These are phyloP conservation scores for Stephanodiscus minutulus DNA, from an alignment of 108 stramenopile genomes.

Conservation along the genomic window DNA sequence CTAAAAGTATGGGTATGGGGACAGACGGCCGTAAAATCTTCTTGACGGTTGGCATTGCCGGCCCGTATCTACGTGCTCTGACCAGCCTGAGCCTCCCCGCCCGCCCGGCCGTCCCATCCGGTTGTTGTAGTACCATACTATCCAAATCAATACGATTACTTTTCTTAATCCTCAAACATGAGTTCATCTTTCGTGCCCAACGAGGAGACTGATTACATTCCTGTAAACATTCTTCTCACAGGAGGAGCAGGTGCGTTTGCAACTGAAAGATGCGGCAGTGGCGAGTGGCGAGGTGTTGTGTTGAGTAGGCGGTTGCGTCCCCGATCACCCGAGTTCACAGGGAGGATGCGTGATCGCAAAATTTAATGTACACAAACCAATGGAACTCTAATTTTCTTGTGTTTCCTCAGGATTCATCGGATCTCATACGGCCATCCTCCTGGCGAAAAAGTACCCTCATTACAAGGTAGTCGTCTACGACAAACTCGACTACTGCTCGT, in stretches of 20 bases:
- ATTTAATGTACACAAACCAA: not conserved
- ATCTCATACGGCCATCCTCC: conserved; percentile 94
- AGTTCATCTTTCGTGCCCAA: conserved; percentile 39
- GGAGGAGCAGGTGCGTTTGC: conserved; percentile 91
- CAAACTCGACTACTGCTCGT: conserved; percentile 96
- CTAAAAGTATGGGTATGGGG: too few relatives aligned
- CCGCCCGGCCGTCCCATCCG: too few relatives aligned
- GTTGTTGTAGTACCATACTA: too few relatives aligned
- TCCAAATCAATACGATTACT: not conserved
- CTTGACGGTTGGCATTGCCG: too few relatives aligned
- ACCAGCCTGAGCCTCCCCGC: too few relatives aligned
- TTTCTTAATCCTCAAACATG: conserved; percentile 14
- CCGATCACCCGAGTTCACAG: not conserved
- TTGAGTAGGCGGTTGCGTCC: not conserved
- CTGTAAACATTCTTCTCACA: conserved; percentile 93
- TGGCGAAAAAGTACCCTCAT: conserved; percentile 95
- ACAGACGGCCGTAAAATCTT: too few relatives aligned
- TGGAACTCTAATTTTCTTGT: not conserved
- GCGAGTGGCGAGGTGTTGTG: not conserved
- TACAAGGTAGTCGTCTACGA: conserved; percentile 98
- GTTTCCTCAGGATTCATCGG: conserved; percentile 80
- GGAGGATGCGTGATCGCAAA: not conserved
- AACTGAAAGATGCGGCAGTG: not conserved
- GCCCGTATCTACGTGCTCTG: too few relatives aligned
- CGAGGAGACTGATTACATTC: conserved; percentile 66